Conservation (phyloP, 305 asterid species). For the Caryopteris hybrid region DNA sequence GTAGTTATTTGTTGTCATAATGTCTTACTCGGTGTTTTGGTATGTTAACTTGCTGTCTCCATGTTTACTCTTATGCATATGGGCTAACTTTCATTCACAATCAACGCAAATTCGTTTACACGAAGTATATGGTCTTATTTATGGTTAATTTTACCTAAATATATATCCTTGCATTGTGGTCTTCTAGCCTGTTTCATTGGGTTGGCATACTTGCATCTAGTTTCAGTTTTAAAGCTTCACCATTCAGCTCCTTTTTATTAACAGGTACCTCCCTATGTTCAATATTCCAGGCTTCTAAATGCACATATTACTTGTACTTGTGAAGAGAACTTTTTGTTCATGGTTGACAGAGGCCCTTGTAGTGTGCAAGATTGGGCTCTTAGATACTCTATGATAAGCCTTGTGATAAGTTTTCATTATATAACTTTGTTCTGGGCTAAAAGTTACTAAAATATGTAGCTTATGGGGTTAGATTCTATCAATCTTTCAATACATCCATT, state of each 20-base stretch:
- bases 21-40: neutral
- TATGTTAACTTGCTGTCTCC: neutral
- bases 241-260: neutral
- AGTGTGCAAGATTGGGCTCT: conserved; percentile 6
- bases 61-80: neutral
- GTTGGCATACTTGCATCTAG: neutral
- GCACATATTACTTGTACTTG: neutral
- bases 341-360: neutral
- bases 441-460: too few species aligned
- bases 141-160: neutral
- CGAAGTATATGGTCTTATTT: neutral
- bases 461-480: neutral
- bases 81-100: neutral
- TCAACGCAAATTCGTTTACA: neutral
- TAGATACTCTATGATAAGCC: neutral
- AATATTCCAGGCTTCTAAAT: neutral
- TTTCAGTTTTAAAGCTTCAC: neutral
- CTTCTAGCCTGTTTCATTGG: neutral
- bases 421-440: neutral
- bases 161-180: neutral
- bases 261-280: neutral
- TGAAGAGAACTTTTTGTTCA: neutral
- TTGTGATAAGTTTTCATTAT: neutral
- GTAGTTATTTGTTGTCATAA: neutral
- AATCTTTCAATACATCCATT: neutral